Percentiles rank a stretch among this genome's conserved stretches.
Conservation (phyloP, 177 flowering plant species). For the Vitis hybrid region DNA sequence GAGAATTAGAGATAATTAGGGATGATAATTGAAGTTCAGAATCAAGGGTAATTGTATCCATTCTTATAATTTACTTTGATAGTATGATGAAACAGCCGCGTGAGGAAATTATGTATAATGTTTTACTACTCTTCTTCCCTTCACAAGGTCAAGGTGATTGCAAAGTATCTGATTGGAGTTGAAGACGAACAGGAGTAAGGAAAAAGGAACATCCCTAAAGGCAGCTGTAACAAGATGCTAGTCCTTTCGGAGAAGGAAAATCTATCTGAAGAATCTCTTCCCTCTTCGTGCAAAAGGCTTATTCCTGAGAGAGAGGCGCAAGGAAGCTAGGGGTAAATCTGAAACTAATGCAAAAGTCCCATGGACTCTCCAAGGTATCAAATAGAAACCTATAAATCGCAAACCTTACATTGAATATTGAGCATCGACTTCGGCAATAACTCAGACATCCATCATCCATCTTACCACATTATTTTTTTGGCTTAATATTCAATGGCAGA, state of each 20-base stretch:
- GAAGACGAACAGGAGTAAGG: not conserved
- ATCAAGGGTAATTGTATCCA: too few relatives aligned
- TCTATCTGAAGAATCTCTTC: constrained; percentile 2
- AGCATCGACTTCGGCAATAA: constrained; percentile 2
- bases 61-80: too few relatives aligned
- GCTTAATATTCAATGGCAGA: constrained; percentile 25
- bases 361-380: constrained; percentile 28
- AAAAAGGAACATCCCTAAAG: not conserved
- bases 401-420: not conserved
- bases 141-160: too few relatives aligned
- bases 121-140: too few relatives aligned
- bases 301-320: not conserved
- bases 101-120: too few relatives aligned
- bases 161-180: too few relatives aligned
- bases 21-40: too few relatives aligned
- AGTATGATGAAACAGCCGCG: too few relatives aligned
- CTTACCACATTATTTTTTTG: not conserved
- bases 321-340: constrained; percentile 14
- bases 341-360: constrained; percentile 7
- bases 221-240: constrained; percentile 4
- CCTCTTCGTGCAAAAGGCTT: constrained; percentile 1
- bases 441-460: not conserved
- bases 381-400: constrained; percentile 17
- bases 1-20: too few relatives aligned
- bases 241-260: constrained; percentile 12